Evolutionary conservation across 2,329 filamentous ascomycete species (phyloP).

Genomic region (Penicillium sp.): DNA sequence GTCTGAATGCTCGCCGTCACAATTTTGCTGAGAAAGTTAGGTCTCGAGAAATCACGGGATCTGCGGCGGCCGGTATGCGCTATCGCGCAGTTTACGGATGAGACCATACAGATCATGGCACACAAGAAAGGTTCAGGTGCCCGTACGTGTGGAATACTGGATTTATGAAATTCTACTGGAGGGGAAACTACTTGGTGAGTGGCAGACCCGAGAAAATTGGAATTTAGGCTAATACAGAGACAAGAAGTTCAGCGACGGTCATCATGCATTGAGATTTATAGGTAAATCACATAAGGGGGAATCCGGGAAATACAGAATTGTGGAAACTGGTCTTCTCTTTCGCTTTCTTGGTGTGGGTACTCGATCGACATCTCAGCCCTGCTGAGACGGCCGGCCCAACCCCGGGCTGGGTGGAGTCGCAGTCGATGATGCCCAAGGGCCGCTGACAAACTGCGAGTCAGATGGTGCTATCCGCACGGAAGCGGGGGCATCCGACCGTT

Average conservation of each 20-base stretch:
- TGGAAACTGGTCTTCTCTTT: neutral
- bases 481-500: neutral
- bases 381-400: neutral
- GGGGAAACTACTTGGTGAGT: neutral
- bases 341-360: neutral
- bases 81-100: neutral
- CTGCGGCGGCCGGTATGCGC: too few species aligned
- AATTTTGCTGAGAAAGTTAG: too few species aligned
- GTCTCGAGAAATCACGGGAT: too few species aligned
- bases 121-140: neutral
- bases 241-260: neutral
- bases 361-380: neutral
- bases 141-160: neutral
- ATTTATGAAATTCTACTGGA: neutral
- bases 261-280: neutral
- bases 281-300: neutral
- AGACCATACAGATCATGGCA: neutral
- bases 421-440: constrained; percentile 24
- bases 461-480: constrained; percentile 11
- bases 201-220: neutral
- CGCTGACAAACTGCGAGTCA: constrained; percentile 31
- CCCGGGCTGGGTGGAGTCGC: constrained; percentile 12
- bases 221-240: neutral
- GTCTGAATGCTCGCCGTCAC: too few species aligned
- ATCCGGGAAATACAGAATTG: neutral